Evolutionary conservation across 352 stramenopile genomes (phyloP).

Genomic region (Globisporangium nunn): DNA sequence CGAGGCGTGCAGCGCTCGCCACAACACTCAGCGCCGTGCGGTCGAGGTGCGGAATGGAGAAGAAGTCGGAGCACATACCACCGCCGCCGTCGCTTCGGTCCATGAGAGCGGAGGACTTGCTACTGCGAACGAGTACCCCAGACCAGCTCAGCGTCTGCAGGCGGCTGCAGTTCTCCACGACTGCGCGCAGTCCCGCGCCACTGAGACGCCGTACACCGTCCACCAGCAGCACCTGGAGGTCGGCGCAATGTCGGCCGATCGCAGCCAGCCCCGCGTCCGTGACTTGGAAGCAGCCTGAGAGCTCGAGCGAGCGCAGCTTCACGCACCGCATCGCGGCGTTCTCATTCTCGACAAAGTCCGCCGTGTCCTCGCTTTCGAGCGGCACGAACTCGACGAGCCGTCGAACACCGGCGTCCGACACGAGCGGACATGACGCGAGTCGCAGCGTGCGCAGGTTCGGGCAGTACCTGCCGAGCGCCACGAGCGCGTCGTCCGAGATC

Average conservation of each 20-base stretch:
- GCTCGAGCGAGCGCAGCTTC: constrained; percentile 36
- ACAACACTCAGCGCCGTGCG: constrained; percentile 22
- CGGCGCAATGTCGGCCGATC: constrained; percentile 27
- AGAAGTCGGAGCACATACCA: constrained; percentile 28
- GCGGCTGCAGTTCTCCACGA: constrained; percentile 28
- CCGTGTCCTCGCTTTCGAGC: constrained; percentile 13
- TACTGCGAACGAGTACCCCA: constrained; percentile 51
- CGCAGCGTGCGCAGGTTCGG: constrained; percentile 29
- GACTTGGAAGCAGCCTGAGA: constrained; percentile 62
- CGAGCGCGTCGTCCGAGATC: constrained; percentile 47
- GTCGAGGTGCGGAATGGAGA: constrained; percentile 52
- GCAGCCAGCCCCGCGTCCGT: constrained; percentile 36
- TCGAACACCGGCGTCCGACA: constrained; percentile 47
- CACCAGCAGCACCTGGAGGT: constrained; percentile 38
- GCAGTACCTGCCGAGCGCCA: constrained; percentile 34
- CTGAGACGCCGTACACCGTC: constrained; percentile 53
- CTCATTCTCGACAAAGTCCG: constrained; percentile 23
- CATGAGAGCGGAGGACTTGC: constrained; percentile 7
- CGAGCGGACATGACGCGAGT: constrained; percentile 41
- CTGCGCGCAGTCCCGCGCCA: constrained; percentile 14
- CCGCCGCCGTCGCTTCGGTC: constrained; percentile 7
- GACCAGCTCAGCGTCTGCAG: constrained; percentile 40
- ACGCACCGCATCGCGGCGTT: constrained; percentile 24
- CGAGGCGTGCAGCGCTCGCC: constrained; percentile 13
- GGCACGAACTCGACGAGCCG: constrained; percentile 35